phyloP scores from a whole-genome alignment of 768 basidiomycete species.

The Lentinula lateritia region DNA sequence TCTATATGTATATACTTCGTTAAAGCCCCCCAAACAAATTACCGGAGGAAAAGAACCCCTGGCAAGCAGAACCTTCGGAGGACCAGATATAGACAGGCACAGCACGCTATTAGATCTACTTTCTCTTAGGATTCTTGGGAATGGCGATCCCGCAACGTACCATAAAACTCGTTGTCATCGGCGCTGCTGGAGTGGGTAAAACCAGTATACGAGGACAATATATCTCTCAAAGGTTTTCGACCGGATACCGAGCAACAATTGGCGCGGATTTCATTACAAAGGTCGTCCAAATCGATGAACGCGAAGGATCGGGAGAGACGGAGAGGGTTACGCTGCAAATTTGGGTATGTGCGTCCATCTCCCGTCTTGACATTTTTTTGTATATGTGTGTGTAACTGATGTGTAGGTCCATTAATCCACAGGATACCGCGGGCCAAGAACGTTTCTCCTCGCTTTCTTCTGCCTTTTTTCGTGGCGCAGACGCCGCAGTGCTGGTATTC shows the following conservation, averaged over 20 bases:
- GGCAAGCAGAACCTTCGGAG: too few species aligned
- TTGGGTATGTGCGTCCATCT: slow-evolving; percentile 37
- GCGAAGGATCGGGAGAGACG: slow-evolving; percentile 37
- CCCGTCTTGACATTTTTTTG: too few species aligned
- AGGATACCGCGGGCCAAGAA: slow-evolving; percentile 89
- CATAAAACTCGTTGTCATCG: slow-evolving; percentile 78
- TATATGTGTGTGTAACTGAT: too few species aligned
- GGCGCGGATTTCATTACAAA: slow-evolving; percentile 88
- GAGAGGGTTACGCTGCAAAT: slow-evolving; percentile 66
- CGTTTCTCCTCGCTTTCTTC: slow-evolving; percentile 78
- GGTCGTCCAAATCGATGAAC: slow-evolving; percentile 53
- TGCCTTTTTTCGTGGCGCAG: slow-evolving; percentile 83
- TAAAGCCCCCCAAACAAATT: too few species aligned
- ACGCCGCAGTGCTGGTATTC: slow-evolving; percentile 78
- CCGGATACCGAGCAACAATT: slow-evolving; percentile 78
- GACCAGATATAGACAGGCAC: too few species aligned
- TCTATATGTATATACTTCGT: too few species aligned
- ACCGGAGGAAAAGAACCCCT: too few species aligned
- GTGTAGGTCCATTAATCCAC: too few species aligned
- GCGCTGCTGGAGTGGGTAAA: slow-evolving; percentile 82
- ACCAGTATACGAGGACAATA: slow-evolving; percentile 79
- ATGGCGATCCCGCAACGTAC: slow-evolving; percentile 23
- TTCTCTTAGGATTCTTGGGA: too few species aligned
- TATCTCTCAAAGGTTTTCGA: slow-evolving; percentile 70
- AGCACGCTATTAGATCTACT: too few species aligned